Percentiles rank a stretch among this genome's conserved stretches.
These are phyloP conservation scores for Colletotrichum cordylinicola DNA, from an alignment of 2,329 filamentous ascomycete species.

Conservation along the genomic window DNA sequence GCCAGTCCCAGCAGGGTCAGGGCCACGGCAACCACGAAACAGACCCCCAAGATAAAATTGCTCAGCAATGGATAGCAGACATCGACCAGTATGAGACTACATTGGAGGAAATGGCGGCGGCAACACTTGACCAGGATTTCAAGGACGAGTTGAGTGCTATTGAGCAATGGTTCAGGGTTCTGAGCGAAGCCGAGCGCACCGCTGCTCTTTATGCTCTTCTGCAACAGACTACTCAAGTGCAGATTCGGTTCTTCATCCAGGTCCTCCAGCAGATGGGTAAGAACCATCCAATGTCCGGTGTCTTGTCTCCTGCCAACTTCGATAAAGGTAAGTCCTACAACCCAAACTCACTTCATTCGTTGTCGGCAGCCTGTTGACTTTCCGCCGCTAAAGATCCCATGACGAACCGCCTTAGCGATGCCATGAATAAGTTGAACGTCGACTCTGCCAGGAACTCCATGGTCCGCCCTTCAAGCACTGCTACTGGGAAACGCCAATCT, in stretches of 20 bases:
- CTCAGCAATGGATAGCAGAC: conserved; percentile 98
- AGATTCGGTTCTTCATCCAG: conserved; percentile 99
- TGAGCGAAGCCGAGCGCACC: conserved; percentile 95
- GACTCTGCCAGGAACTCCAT: conserved; percentile 88
- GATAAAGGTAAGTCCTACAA: conserved; percentile 77
- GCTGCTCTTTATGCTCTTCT: conserved; percentile 93
- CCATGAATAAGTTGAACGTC: conserved; percentile 93
- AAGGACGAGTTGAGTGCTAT: conserved; percentile 99
- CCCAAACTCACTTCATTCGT: neutral
- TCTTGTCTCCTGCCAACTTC: conserved; percentile 93
- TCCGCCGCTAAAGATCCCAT: conserved; percentile 79
- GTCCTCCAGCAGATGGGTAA: conserved; percentile 99
- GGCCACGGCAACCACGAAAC: conserved; percentile 71
- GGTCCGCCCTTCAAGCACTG: conserved; percentile 78
- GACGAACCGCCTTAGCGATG: conserved; percentile 94
- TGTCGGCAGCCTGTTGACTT: conserved; percentile 25
- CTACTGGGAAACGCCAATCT: conserved; percentile 87
- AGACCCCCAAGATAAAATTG: conserved; percentile 90
- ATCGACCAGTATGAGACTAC: conserved; percentile 99
- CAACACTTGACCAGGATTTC: conserved; percentile 98
- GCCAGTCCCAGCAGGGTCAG: conserved; percentile 72
- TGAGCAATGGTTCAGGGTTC: conserved; percentile 98
- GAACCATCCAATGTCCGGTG: conserved; percentile 94
- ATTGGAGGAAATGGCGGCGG: conserved; percentile 97
- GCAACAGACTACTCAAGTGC: conserved; percentile 98